Percentiles rank a stretch among this genome's conserved stretches.
Evolutionary conservation across 169 alveolate genomes (phyloP).

Genomic region (Plasmodium reichenowi): DNA sequence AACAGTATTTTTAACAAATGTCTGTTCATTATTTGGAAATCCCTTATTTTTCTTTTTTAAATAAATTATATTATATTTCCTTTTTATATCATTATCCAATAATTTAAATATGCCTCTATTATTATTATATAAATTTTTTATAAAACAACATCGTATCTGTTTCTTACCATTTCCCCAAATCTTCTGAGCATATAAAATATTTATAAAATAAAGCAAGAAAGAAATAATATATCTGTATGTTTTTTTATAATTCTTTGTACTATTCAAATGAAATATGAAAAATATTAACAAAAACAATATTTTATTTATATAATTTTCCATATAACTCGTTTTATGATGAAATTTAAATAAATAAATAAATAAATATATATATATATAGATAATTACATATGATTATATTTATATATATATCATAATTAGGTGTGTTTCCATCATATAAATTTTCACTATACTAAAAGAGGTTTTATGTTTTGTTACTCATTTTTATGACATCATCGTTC

Average conservation of each 20-base stretch:
- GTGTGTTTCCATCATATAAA: too few relatives aligned
- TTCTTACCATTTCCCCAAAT: slow-evolving; percentile 17
- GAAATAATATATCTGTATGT: slow-evolving; percentile 15
- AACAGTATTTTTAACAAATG: slow-evolving; percentile 25
- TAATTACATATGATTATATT: slow-evolving; percentile 8
- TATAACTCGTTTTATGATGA: background rate
- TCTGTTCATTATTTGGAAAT: background rate
- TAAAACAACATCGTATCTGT: too few relatives aligned
- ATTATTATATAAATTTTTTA: background rate
- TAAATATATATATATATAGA: slow-evolving; percentile 15
- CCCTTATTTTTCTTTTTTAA: slow-evolving; percentile 21
- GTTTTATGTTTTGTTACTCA: too few relatives aligned
- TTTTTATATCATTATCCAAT: background rate
- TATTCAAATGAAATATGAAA: slow-evolving; percentile 27
- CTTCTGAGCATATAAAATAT: slow-evolving; percentile 26
- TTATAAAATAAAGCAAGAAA: slow-evolving; percentile 30
- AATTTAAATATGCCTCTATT: background rate
- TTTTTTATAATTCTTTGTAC: slow-evolving; percentile 1
- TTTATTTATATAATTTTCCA: slow-evolving; percentile 61
- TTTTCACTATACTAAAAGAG: too few relatives aligned
- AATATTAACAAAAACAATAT: slow-evolving; percentile 49
- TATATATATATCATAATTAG: too few relatives aligned
- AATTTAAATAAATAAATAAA: slow-evolving; percentile 1
- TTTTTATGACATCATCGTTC: too few relatives aligned
- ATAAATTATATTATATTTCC: background rate